Evolutionary conservation across 148 eudicot species (phyloP).

Genomic region (Vaccinium macrocarpon): DNA sequence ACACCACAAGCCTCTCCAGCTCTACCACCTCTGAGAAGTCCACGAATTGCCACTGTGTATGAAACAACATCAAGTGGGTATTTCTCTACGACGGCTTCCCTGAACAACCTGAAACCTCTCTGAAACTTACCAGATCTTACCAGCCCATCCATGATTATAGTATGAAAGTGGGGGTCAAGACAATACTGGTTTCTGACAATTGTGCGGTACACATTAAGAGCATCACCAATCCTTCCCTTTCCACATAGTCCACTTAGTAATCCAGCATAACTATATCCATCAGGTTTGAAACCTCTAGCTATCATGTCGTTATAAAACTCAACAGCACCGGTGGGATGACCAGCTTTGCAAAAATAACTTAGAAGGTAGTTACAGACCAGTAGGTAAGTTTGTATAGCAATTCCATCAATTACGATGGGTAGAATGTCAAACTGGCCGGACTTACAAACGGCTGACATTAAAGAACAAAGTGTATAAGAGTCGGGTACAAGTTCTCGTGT

Average conservation of each 20-base stretch:
- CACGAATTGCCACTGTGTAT: conserved; percentile 40
- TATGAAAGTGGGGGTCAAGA: conserved; percentile 45
- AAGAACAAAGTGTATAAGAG: conserved; percentile 42
- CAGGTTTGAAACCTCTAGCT: conserved; percentile 36
- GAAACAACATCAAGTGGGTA: conserved; percentile 44
- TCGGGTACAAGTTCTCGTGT: conserved; percentile 40
- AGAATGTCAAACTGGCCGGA: conserved; percentile 34
- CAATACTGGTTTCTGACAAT: conserved; percentile 24
- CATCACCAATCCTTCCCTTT: conserved; percentile 30
- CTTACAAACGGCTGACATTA: conserved; percentile 28
- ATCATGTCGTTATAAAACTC: conserved; percentile 44
- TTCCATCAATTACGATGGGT: conserved; percentile 34
- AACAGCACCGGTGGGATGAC: conserved; percentile 41
- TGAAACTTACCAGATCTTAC: conserved; percentile 33
- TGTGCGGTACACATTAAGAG: conserved; percentile 41
- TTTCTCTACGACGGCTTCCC: conserved; percentile 28
- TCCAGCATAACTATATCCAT: conserved; percentile 49
- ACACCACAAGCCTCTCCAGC: conserved; percentile 37
- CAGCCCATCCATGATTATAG: conserved; percentile 36
- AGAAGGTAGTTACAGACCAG: conserved; percentile 43
- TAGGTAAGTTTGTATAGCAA: conserved; percentile 35
- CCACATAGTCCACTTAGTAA: conserved; percentile 39
- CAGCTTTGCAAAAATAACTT: conserved; percentile 52
- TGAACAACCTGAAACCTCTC: conserved; percentile 36
- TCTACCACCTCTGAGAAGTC: conserved; percentile 38